Conservation (phyloP, 2,329 filamentous ascomycete genomes). For the Colletotrichum cordylinicola region DNA sequence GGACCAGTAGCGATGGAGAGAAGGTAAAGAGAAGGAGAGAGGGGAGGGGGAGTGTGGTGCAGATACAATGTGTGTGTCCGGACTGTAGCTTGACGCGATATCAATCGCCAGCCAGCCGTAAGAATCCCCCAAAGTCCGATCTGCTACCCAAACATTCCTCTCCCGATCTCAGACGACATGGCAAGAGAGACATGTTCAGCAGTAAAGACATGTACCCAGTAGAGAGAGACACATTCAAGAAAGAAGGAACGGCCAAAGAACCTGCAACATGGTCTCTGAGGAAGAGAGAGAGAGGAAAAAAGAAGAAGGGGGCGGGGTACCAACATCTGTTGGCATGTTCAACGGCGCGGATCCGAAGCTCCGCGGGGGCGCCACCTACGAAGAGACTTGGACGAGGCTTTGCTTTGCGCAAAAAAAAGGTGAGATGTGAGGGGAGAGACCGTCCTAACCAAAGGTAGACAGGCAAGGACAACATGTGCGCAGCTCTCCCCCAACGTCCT, state of each 20-base stretch:
- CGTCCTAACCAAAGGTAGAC: not conserved
- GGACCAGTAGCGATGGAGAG: not conserved
- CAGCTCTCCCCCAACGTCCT: not conserved
- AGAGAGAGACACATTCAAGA: not conserved
- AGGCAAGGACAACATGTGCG: not conserved
- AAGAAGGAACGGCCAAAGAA: not conserved
- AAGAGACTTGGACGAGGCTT: not conserved
- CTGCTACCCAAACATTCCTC: not conserved
- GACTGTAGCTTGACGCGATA: not conserved
- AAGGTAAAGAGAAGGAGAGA: not conserved
- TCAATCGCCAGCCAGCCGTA: not conserved
- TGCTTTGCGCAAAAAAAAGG: not conserved
- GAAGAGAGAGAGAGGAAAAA: not conserved
- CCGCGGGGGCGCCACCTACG: not conserved
- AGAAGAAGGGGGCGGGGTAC: not conserved
- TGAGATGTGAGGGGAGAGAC: not conserved
- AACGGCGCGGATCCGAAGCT: constrained; percentile 10
- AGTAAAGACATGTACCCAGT: not conserved
- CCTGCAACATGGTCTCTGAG: not conserved
- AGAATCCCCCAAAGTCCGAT: not conserved
- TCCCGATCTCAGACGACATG: constrained; percentile 9
- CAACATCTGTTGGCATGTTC: not conserved
- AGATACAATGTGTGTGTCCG: not conserved
- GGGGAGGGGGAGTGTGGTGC: not conserved
- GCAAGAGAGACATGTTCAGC: not conserved